Conservation (phyloP, 2,329 filamentous ascomycete species). For the Teratosphaeria gauchensis region DNA sequence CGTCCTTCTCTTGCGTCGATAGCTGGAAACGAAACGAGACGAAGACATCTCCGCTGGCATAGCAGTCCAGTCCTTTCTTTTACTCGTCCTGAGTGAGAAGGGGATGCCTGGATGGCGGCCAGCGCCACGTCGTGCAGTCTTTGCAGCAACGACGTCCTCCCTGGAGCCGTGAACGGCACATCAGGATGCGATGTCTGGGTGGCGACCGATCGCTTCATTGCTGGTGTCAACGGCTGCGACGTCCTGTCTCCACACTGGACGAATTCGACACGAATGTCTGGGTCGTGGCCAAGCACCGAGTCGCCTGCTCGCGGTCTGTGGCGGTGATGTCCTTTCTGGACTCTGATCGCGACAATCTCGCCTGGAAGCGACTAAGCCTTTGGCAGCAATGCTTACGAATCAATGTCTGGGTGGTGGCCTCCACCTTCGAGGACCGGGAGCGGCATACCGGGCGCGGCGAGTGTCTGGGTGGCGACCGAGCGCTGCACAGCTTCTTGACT, state of each 20-base stretch:
- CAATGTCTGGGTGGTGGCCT: neutral
- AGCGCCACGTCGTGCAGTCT: neutral
- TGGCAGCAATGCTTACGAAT: too few species aligned
- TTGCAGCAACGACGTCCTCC: neutral
- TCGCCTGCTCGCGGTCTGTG: too few species aligned
- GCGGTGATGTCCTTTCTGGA: too few species aligned
- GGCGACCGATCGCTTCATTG: too few species aligned
- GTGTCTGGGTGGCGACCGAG: neutral
- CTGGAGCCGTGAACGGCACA: neutral
- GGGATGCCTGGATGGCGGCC: neutral
- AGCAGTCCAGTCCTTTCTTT: neutral
- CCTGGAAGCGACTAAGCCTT: too few species aligned
- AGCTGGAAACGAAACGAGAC: neutral
- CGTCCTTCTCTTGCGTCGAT: too few species aligned
- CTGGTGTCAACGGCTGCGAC: too few species aligned
- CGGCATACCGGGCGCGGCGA: too few species aligned
- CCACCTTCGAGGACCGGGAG: neutral
- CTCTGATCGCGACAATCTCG: too few species aligned
- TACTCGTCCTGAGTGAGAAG: neutral
- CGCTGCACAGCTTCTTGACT: neutral
- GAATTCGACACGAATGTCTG: too few species aligned
- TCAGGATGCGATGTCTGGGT: neutral
- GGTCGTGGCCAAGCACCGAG: too few species aligned
- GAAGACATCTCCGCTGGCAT: neutral
- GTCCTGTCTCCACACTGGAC: too few species aligned